Base-by-base conservation (phyloP, 208 protist genomes). In the Balamuthia mandrillaris region DNA sequence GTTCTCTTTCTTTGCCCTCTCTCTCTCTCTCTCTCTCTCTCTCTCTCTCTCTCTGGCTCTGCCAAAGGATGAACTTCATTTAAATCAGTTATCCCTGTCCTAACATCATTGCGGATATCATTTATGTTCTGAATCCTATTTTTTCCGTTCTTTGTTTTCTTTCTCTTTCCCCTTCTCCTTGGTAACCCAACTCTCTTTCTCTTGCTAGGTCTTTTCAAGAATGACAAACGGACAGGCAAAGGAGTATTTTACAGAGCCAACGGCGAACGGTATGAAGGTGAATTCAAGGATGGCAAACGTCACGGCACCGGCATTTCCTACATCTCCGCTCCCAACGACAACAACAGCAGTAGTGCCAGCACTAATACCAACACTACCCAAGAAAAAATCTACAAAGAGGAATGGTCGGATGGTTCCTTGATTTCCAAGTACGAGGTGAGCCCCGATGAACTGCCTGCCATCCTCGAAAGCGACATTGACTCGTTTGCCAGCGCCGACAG, bases 401-500 rank as follows among this genome's bases (percentile, higher is more conserved):
- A 72, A 41, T 72, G 61, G 61, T 33, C 47, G 14, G 61, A 72
- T n/a, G 61, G 61, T 16, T 72, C 61, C 1, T 41, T 72, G 37
- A 72, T 72, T 5, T 72, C 61, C 33, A 72, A 72, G 47, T 72
- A 72, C 61, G 61, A 72, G 27, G 47, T 72, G 16, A 27, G 37
- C 37, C 61, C 61, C 33, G 61, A 72, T 27, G 60, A 44, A 3
- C 18, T 54, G 47, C n/a, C 16, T 14, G 18, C n/a, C n/a, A n/a
- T n/a, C n/a, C n/a, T n/a, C n/a, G n/a, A n/a, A n/a, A n/a, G n/a
- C n/a, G n/a, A n/a, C n/a, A n/a, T n/a, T n/a, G n/a, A n/a, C n/a
- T n/a, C n/a, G n/a, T n/a, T n/a, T n/a, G n/a, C n/a, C n/a, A n/a
- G n/a, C n/a, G n/a, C n/a, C n/a, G n/a, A n/a, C n/a, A n/a, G n/a